Evolutionary conservation across 2,329 filamentous ascomycete species (phyloP).

Genomic region (Trichophaea hybrida): DNA sequence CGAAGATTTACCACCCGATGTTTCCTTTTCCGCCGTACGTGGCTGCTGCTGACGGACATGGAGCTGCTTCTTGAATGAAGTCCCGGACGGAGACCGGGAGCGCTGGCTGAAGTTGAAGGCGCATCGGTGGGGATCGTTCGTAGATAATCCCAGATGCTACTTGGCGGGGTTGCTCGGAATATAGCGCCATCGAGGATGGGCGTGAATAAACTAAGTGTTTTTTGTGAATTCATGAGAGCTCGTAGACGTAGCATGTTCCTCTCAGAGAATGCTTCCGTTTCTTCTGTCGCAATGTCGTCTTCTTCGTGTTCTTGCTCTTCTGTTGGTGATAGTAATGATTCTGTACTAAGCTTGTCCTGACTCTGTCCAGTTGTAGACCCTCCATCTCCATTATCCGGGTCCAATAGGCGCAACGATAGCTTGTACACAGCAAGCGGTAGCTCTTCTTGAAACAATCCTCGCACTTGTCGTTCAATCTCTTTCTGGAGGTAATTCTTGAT

Average conservation of each 20-base stretch:
- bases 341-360: constrained; percentile 29
- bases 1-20: constrained; percentile 3
- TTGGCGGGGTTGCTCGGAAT: constrained; percentile 3
- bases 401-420: constrained; percentile 46
- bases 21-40: background rate
- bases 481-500: constrained; percentile 53
- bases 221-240: background rate
- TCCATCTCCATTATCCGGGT: constrained; percentile 39
- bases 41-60: constrained; percentile 12
- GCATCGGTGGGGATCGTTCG: background rate
- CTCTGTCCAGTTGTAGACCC: constrained; percentile 31
- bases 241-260: constrained; percentile 64
- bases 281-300: background rate
- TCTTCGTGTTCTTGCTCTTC: background rate
- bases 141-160: background rate
- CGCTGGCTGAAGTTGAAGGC: background rate
- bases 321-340: background rate
- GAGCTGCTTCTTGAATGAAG: constrained; percentile 2
- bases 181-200: background rate
- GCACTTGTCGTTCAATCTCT: constrained; percentile 50
- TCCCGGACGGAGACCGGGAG: background rate
- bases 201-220: constrained; percentile 2
- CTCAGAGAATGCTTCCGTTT: constrained; percentile 52
- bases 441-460: constrained; percentile 55
- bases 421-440: constrained; percentile 53